Base-by-base conservation (phyloP, 257 asterid genomes). In the Ajuga chamaepitys region DNA sequence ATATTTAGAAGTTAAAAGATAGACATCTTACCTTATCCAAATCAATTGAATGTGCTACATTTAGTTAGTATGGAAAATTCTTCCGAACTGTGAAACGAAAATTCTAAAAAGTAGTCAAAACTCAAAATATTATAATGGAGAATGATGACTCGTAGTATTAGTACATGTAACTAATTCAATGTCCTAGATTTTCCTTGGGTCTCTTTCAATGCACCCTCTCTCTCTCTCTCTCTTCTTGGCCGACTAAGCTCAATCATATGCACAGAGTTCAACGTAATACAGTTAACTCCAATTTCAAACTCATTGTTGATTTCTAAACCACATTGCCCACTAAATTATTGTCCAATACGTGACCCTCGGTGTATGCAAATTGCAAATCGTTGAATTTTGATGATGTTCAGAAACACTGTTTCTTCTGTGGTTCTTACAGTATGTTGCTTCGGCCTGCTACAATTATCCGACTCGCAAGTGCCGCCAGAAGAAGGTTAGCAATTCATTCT, bases 381-480 rank as follows among this genome's bases (percentile, higher is more conserved):
- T 68, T 41, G 52, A 64, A 12, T 11, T 47, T 34, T 72, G 77
- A 78, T 54, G 87, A 44, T 64, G 53, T 47, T 24, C 40, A 41
- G 65, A 60, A 42, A 53, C 20, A 51, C 59, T 45, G 46, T 57
- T 52, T 42, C 61, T 62, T 72, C 7, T 40, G 79, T 79, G 81
- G 10, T 75, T 61, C 24, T 79, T 47, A 69, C 70, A 17, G 16
- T 58, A 1, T 65, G 32, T 12, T 68, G 57, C 40, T 67, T 79
- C 9, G 47, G 62, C 54, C 32, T 81, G 21, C 66, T 74, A 25
- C 52, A 58, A 16, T 26, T 77, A 7, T 66, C 77, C 28, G 58
- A 32, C 0, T 58, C 85, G 0, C 83, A 82, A 28, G 81, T 72
- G 53, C 88, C 88, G 1, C 81, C 26, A 25, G 70, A 76, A 38